These are phyloP conservation scores for Blastocystis sp. DNA, from an alignment of 352 stramenopile genomes.

Conservation along the genomic window DNA sequence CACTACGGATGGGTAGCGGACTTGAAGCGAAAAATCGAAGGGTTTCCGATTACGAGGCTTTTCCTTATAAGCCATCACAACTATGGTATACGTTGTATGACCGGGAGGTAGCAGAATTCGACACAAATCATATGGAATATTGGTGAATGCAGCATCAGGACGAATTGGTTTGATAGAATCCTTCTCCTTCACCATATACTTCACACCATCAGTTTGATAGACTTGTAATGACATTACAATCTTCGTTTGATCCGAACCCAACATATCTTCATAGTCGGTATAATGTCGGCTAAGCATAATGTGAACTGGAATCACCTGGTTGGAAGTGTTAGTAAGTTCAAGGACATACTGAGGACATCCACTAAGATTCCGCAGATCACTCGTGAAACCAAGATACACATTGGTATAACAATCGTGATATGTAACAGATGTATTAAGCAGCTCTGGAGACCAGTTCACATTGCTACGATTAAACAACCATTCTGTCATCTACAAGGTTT, in stretches of 20 bases:
- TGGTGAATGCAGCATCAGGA: slow-evolving; percentile 4
- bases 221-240: slow-evolving; percentile 6
- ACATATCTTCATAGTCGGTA: slow-evolving; percentile 73
- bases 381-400: slow-evolving; percentile 77
- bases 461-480: slow-evolving; percentile 69
- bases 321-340: slow-evolving; percentile 75
- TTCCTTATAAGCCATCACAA: slow-evolving; percentile 29
- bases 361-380: slow-evolving; percentile 84
- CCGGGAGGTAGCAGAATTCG: background rate
- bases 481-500: slow-evolving; percentile 76
- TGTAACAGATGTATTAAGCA: slow-evolving; percentile 76
- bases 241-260: slow-evolving; percentile 5
- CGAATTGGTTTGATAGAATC: background rate
- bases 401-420: slow-evolving; percentile 82
- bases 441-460: slow-evolving; percentile 88
- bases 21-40: slow-evolving; percentile 37
- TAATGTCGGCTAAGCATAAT: slow-evolving; percentile 88
- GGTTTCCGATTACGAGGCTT: background rate
- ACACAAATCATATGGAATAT: slow-evolving; percentile 12
- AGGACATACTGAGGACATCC: slow-evolving; percentile 90
- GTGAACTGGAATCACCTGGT: slow-evolving; percentile 76
- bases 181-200: slow-evolving; percentile 10
- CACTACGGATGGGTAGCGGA: background rate
- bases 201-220: background rate
- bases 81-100: background rate